Conservation (phyloP, 768 basidiomycete species). For the Russula sp. region DNA sequence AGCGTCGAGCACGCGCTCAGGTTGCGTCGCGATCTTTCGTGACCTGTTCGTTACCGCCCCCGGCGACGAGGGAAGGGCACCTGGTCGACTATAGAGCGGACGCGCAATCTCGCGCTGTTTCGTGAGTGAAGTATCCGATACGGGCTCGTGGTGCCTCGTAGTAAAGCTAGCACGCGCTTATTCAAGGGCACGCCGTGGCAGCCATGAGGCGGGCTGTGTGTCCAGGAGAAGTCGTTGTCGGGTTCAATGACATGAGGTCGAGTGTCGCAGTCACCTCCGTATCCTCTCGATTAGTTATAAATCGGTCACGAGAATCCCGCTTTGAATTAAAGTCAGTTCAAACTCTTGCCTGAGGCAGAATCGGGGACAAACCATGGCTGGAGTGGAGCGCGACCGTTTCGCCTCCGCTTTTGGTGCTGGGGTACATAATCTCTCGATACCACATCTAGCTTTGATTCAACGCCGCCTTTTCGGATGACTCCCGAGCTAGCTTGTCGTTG, state of each 20-base stretch:
- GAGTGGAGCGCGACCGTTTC: constrained; percentile 73
- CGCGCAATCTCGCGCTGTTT: constrained; percentile 75
- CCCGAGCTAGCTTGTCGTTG: constrained; percentile 63
- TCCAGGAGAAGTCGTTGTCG: constrained; percentile 60
- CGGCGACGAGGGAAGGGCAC: constrained; percentile 60
- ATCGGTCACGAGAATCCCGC: constrained; percentile 61
- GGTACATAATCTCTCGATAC: constrained; percentile 76
- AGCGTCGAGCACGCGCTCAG: constrained; percentile 93
- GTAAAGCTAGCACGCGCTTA: constrained; percentile 82
- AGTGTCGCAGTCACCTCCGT: constrained; percentile 61
- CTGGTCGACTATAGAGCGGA: constrained; percentile 70
- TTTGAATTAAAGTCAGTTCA: constrained; percentile 31
- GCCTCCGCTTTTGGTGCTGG: constrained; percentile 51
- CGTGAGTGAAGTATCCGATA: constrained; percentile 69
- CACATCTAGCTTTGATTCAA: constrained; percentile 75
- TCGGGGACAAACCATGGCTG: constrained; percentile 44
- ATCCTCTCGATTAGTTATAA: constrained; percentile 62
- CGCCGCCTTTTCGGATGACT: constrained; percentile 71
- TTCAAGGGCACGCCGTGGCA: constrained; percentile 71
- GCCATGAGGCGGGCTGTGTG: constrained; percentile 76
- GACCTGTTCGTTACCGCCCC: constrained; percentile 65
- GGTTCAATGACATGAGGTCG: constrained; percentile 58
- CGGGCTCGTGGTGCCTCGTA: constrained; percentile 82
- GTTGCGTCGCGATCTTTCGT: constrained; percentile 79
- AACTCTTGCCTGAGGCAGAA: not conserved